Percentiles rank a stretch among this genome's conserved stretches.
Conservation (phyloP, 1,139 yeast genomes). For the Arxiozyma bovina region DNA sequence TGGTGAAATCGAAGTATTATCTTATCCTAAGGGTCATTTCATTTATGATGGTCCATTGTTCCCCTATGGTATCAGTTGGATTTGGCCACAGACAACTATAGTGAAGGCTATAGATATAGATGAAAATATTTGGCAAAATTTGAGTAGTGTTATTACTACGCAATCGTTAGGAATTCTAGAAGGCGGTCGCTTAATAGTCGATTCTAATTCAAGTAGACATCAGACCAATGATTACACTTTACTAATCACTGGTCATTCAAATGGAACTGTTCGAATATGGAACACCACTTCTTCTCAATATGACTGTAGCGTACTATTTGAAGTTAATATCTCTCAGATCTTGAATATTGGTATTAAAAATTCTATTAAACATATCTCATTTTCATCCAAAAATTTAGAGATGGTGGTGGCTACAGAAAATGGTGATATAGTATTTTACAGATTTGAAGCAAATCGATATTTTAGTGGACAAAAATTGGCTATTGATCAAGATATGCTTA, state of each 20-base stretch:
- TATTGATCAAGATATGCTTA: slow-evolving; percentile 23
- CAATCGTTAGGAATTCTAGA: slow-evolving; percentile 34
- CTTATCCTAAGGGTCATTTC: slow-evolving; percentile 49
- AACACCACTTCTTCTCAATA: slow-evolving; percentile 75
- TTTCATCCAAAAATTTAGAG: slow-evolving; percentile 69
- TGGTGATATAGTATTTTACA: slow-evolving; percentile 74
- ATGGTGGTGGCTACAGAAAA: slow-evolving; percentile 51
- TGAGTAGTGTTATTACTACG: slow-evolving; percentile 34
- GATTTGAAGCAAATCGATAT: slow-evolving; percentile 50
- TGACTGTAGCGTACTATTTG: slow-evolving; percentile 50
- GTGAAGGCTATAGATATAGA: slow-evolving; percentile 49
- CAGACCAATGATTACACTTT: slow-evolving; percentile 34
- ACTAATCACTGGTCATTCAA: slow-evolving; percentile 70
- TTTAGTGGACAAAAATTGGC: slow-evolving; percentile 29
- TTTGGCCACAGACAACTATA: slow-evolving; percentile 59
- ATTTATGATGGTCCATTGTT: slow-evolving; percentile 51
- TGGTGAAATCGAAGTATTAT: slow-evolving; percentile 47
- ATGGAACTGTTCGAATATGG: slow-evolving; percentile 70
- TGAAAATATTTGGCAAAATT: slow-evolving; percentile 61
- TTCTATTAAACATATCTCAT: slow-evolving; percentile 51
- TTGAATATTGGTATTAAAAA: slow-evolving; percentile 38
- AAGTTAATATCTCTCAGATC: slow-evolving; percentile 43
- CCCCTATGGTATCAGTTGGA: slow-evolving; percentile 73
- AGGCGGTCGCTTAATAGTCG: slow-evolving; percentile 71
- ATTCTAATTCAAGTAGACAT: slow-evolving; percentile 38